Base-by-base conservation (phyloP, 306 rosid genomes). In the Adenanthera pavonina region DNA sequence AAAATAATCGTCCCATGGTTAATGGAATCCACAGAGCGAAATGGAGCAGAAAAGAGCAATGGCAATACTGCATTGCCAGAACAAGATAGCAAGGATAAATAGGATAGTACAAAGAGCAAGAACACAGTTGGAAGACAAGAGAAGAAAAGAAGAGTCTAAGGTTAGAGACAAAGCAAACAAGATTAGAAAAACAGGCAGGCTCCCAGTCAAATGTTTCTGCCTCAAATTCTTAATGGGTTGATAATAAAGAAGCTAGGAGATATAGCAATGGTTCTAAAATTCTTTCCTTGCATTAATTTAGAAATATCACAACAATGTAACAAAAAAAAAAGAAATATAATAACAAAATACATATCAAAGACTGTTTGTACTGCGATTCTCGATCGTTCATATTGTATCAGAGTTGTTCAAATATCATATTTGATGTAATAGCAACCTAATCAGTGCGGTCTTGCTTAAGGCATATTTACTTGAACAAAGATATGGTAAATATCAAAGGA, bases 201-300 rank as follows among this genome's bases (percentile, higher is more conserved):
- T 79, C 73, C 90, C 90, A 12, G 72, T 75, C 44, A 85, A 81
- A 81, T 92, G 87, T 79, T 89, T 86, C 81, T 91, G 94, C 86
- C 87, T 91, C 93, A 81, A n/a, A 72, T 47, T 89, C 78, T 82
- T 79, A 77, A 43, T 91, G 83, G 78, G 70, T 46, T 41, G 71
- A 77, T 20, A 25, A 77, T 51, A 69, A 44, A 61, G 46, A 41
- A 13, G 13, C 69, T 14, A 38, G 65, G 54, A 44, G 52, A 78
- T 62, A 35, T 73, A 53, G 33, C 17, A 44, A 54, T 43, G 54
- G 54, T 72, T 76, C 72, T n/a, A 41, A 61, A 61, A n/a, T 12
- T 41, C 41, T 33, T 33, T 61, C 68, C 41, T 33, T 61, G 2
- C 41, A 61, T 33, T 61, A 13, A 61, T 61, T 60, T 60, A 60